phyloP scores from a whole-genome alignment of 2,329 filamentous ascomycete genomes.

The Ramularia collo-cygni region DNA sequence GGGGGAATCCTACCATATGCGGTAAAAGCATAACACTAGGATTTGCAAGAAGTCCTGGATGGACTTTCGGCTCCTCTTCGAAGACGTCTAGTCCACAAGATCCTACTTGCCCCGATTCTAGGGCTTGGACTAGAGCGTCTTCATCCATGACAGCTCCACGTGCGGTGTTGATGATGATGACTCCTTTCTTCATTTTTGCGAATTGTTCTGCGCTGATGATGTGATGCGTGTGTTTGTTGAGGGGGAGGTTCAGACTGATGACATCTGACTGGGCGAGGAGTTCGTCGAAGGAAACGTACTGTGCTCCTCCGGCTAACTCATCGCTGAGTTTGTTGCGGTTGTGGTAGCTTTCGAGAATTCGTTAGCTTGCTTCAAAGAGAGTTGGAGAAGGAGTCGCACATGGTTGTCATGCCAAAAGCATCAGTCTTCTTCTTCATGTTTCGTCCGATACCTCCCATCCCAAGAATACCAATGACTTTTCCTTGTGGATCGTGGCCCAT shows the following conservation, averaged over 20 bases:
- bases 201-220: slow-evolving; percentile 68
- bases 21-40: slow-evolving; percentile 68
- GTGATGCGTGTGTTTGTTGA: slow-evolving; percentile 68
- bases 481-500: slow-evolving; percentile 72
- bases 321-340: slow-evolving; percentile 58
- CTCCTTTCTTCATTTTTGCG: slow-evolving; percentile 67
- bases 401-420: slow-evolving; percentile 50
- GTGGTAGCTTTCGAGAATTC: slow-evolving; percentile 50
- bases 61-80: slow-evolving; percentile 71
- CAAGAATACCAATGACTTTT: slow-evolving; percentile 71
- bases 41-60: slow-evolving; percentile 64
- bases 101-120: slow-evolving; percentile 62
- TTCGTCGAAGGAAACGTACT: slow-evolving; percentile 68
- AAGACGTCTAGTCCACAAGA: slow-evolving; percentile 74
- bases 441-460: slow-evolving; percentile 79
- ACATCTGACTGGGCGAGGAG: slow-evolving; percentile 66
- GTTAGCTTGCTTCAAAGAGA: too few species aligned
- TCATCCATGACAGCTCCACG: slow-evolving; percentile 79
- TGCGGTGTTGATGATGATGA: slow-evolving; percentile 76
- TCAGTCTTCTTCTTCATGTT: slow-evolving; percentile 68
- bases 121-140: slow-evolving; percentile 65
- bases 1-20: slow-evolving; percentile 51
- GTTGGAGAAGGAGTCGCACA: too few species aligned
- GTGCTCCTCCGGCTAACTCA: slow-evolving; percentile 50
- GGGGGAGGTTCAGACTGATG: slow-evolving; percentile 69